phyloP scores from a whole-genome alignment of 768 basidiomycete genomes.

The Termitomyces sp. region DNA sequence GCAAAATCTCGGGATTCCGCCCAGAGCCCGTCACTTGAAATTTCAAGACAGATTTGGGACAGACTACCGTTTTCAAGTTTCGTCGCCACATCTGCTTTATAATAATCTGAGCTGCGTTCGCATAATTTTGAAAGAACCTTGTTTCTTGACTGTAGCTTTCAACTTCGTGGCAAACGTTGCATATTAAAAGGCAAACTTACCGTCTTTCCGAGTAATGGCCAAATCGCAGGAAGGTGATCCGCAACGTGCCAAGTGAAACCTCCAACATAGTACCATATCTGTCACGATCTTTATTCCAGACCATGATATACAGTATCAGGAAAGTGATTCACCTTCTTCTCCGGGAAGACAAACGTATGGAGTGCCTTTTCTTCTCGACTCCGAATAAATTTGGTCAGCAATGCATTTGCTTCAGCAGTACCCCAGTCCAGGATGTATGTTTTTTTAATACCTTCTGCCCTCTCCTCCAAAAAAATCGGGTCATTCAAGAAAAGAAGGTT shows the following conservation, averaged over 20 bases:
- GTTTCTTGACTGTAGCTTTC: constrained; percentile 21
- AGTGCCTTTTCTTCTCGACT: constrained; percentile 17
- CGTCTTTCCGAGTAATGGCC: constrained; percentile 30
- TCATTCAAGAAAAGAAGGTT: constrained; percentile 47
- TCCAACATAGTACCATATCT: constrained; percentile 52
- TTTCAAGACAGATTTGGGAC: constrained; percentile 29
- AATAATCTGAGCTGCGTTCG: constrained; percentile 25
- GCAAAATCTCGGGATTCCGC: constrained; percentile 9
- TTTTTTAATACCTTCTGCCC: constrained; percentile 14
- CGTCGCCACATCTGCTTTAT: constrained; percentile 26
- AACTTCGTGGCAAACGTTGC: neutral
- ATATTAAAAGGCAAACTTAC: constrained; percentile 19
- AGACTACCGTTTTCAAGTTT: constrained; percentile 36
- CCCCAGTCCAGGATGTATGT: constrained; percentile 55
- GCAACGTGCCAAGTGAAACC: constrained; percentile 36
- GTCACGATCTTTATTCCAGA: constrained; percentile 1
- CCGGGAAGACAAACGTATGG: constrained; percentile 47
- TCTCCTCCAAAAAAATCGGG: constrained; percentile 48
- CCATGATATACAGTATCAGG: neutral
- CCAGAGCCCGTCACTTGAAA: constrained; percentile 13
- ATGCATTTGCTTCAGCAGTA: constrained; percentile 23
- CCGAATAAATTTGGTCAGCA: constrained; percentile 24
- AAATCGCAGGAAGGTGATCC: constrained; percentile 23
- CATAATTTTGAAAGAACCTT: constrained; percentile 28
- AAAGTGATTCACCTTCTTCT: constrained; percentile 31